Base-by-base conservation (phyloP, 371 early-diverging fungal genomes). In the Circinella umbellata region DNA sequence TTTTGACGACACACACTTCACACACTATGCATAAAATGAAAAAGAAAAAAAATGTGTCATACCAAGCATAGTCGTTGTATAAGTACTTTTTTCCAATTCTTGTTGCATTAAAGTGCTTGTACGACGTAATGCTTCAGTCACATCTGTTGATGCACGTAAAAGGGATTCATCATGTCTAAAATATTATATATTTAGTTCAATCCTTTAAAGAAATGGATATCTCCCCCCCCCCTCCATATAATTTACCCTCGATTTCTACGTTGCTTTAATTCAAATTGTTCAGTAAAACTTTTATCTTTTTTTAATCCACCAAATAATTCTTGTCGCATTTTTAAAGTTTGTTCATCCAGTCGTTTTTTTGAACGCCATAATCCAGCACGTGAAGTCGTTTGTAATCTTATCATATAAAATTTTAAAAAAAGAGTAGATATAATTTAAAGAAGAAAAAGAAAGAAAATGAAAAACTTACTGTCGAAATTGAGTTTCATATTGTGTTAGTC, bases 21-120 rank as follows among this genome's bases (percentile, higher is more conserved):
- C 42, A 20, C 39, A 46, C 7, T 61, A 27, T 54, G 36, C 55
- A 11, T 39, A 51, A 9, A 35, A n/a, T 47, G 39, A 47, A 49
- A 17, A 17, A 54, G 4, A 10, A 54, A 34, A 4, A 18, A 57
- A 27, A 18, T 2, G 4, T 49, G 20, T 4, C 67, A 73, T 82
- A 92, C 94, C 91, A 15, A 94, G 77, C 62, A 88, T 78, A 47
- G 83, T 86, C 10, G 89, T 85, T 3, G 89, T 87, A 61, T 88
- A 85, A 3, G 87, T 73, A 60, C 92, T 91, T 39, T 87, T 87
- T 73, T 91, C 92, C 6, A 94, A 77, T 68, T 94, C 94, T 72
- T 87, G 87, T 11, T 88, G 84, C 92, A 94, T 90, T 47, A 93
- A 76, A 46, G 87, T 85, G 17, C 88, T 84, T 0, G 93, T 92